Percentiles rank a stretch among this genome's conserved stretches.
Evolutionary conservation across 2,329 filamentous ascomycete genomes (phyloP).

Genomic region (Bretziella fagacearum): DNA sequence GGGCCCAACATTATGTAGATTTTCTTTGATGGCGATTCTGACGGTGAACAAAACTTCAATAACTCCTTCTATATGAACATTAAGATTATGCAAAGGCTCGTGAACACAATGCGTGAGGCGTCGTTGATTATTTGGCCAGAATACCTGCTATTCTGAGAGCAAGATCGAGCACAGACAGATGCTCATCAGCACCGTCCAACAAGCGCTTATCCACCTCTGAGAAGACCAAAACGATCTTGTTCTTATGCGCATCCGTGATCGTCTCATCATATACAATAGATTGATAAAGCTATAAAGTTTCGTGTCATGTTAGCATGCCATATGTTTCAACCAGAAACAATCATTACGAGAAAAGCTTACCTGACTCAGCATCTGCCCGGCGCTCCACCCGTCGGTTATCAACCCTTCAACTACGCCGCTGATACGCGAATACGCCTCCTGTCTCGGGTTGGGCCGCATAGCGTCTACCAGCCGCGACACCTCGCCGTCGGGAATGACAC

Average conservation of each 20-base stretch:
- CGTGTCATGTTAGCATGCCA: no score
- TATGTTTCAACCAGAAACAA: no score
- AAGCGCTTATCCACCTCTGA: conserved; percentile 89
- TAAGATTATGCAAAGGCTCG: not conserved
- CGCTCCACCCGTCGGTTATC: conserved; percentile 94
- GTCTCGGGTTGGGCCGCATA: conserved; percentile 53
- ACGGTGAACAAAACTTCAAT: conserved; percentile 1
- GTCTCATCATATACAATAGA: conserved; percentile 67
- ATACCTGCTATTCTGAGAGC: conserved; percentile 65
- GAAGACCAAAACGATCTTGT: conserved; percentile 73
- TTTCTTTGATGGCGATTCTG: not conserved
- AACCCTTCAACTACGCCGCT: conserved; percentile 72
- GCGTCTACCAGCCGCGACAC: conserved; percentile 55
- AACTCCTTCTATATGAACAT: conserved; percentile 4
- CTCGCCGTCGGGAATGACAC: conserved; percentile 66
- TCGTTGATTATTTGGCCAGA: conserved; percentile 28
- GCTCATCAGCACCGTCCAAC: conserved; percentile 89
- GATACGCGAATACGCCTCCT: conserved; percentile 53
- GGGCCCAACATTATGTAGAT: not conserved
- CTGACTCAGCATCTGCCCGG: conserved; percentile 70
- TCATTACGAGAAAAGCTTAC: no score
- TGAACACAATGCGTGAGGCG: not conserved
- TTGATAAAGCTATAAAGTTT: conserved; percentile 51
- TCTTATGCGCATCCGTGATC: conserved; percentile 73
- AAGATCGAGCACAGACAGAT: conserved; percentile 76